phyloP scores from a whole-genome alignment of 805 yeast genomes.

The Lachancea kluyveri region DNA sequence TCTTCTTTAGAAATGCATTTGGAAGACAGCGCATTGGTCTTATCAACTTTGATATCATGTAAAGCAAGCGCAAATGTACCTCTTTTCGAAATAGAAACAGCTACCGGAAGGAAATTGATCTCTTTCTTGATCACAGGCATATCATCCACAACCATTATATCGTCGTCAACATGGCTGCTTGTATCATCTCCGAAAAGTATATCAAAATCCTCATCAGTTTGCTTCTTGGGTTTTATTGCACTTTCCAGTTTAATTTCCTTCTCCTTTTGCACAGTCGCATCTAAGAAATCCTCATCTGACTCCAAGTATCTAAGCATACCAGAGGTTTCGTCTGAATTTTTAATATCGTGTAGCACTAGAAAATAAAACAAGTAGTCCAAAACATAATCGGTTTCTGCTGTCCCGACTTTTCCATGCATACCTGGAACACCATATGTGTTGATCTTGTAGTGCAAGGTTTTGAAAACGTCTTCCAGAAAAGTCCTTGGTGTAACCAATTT shows the following conservation, averaged over 20 bases:
- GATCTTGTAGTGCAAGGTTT: conserved; percentile 23
- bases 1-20: conserved; percentile 14
- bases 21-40: conserved; percentile 13
- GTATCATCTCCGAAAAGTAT: conserved; percentile 32
- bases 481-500: conserved; percentile 22
- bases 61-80: conserved; percentile 24
- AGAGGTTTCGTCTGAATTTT: conserved; percentile 18
- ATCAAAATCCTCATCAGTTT: conserved; percentile 30
- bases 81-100: conserved; percentile 12
- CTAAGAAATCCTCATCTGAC: conserved; percentile 8
- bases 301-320: conserved; percentile 21
- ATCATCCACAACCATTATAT: conserved; percentile 1
- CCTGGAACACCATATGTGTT: conserved; percentile 21
- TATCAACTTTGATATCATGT: conserved; percentile 15
- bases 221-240: conserved; percentile 10
- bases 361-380: conserved; percentile 28
- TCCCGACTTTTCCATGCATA: conserved; percentile 17
- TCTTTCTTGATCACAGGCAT: conserved; percentile 7
- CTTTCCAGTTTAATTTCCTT: conserved; percentile 8
- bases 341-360: conserved; percentile 25
- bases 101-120: conserved; percentile 5
- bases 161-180: conserved; percentile 22
- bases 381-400: conserved; percentile 21
- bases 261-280: conserved; percentile 4
- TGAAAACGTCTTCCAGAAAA: conserved; percentile 23